Evolutionary conservation across 2,329 filamentous ascomycete species (phyloP), one percentile per base, ranked within the genome.

Genomic region (Dactylonectria estremocensis): DNA sequence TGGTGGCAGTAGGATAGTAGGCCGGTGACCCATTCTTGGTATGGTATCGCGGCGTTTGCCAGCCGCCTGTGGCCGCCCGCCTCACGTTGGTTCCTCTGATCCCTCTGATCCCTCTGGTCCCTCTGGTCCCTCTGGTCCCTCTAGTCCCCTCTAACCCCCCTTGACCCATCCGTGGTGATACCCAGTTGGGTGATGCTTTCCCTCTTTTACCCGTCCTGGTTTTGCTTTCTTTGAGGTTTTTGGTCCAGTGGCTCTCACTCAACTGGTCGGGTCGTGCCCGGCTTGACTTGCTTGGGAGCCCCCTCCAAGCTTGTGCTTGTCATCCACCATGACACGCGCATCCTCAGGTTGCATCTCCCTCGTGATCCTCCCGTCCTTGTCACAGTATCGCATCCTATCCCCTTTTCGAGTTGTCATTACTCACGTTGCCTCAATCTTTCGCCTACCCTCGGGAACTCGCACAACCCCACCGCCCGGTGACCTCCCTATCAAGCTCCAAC

Each of bases 381-480:
- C 43, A 48, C 59, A 18, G 37, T 55, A 62, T 62, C 56, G 31
- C 54, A 58, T 62, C 48, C 64, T 62, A 61, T 62, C 59, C 64
- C 64, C 58, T 49, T 66, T 64, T 66, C 22, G 58, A 66, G 45
- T 31, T 53, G 64, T n/a, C 59, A 61, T 61, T 61, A 53, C 53
- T 58, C 64, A 57, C 57, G 33, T 16, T 52, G 14, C 37, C 61
- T 60, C 54, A 33, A 53, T 68, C 52, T 58, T 28, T 58, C 43
- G 66, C 64, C 61, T 56, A 48, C 45, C 50, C 40, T 43, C 64
- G 67, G 67, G 69, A 71, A 63, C 57, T 69, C 62, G 61, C 20
- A 66, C 52, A 58, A 59, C 57, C 57, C 67, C 65, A 58, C 57
- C 63, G 66, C 50, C 73, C 33, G 67, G 66, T 76, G 69, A 74